Conservation (phyloP, 73 alveolate species). For the Paramecium sexaurelia region DNA sequence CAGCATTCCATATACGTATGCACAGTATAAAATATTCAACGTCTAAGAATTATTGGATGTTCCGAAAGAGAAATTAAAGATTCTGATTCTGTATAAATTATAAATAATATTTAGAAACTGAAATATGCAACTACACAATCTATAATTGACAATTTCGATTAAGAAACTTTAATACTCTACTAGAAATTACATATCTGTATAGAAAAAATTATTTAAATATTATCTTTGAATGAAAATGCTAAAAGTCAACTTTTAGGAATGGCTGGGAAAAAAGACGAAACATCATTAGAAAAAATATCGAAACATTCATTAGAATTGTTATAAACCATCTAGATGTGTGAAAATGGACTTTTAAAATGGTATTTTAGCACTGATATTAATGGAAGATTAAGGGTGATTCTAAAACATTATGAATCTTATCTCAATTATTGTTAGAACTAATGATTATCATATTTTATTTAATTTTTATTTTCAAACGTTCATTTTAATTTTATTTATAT, state of each 20-base stretch:
- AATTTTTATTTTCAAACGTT: constrained; percentile 55
- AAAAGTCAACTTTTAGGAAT: neutral
- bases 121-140: neutral
- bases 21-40: neutral
- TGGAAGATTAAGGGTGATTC: neutral
- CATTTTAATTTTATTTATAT: constrained; percentile 21
- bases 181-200: neutral
- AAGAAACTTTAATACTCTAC: neutral
- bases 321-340: neutral
- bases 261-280: neutral
- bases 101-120: constrained; percentile 1
- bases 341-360: neutral
- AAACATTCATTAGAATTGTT: constrained; percentile 19
- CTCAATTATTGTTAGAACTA: neutral
- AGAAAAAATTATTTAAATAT: neutral
- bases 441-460: neutral
- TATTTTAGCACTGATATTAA: neutral
- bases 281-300: neutral
- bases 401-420: constrained; percentile 26
- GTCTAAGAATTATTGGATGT: neutral
- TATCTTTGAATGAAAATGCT: neutral
- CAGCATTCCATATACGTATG: neutral
- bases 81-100: neutral
- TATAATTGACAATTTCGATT: neutral
- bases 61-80: neutral